Base-by-base conservation (phyloP, 495 filamentous ascomycete species). In the Aspergillus incahuasiensis region DNA sequence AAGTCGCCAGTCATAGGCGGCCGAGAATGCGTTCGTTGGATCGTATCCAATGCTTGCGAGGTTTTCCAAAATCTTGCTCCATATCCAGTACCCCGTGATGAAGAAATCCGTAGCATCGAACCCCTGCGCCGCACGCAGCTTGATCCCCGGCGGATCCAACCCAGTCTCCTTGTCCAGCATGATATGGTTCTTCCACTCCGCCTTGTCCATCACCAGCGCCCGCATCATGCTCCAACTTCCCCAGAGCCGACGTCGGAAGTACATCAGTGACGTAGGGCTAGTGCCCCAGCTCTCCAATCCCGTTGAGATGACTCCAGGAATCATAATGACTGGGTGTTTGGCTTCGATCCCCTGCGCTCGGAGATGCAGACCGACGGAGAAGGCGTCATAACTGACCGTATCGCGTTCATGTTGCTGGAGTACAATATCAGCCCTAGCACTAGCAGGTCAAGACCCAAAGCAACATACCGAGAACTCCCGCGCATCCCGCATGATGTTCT, bases 191-290 rank as follows among this genome's bases (percentile, higher is more conserved):
- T 96, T 97, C 94, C 94, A 98, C 49, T 79, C 80, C 40, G 92
- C 84, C 71, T 96, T 96, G 65, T 98, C 94, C 61, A 92, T 73
- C 9, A 98, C 89, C 66, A 98, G 75, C 0, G 94, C 92, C 49
- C 86, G 78, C 90, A 98, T 95, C 94, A 98, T 98, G 58, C 78
- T 92, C 94, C 94, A 98, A 62, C 89, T 95, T 22, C 94, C 94
- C 94, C 94, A 98, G 49, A 98, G 71, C 56, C 94, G 74, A 68
- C 92, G 92, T 49, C 94, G 81, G 69, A 97, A 98, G 68, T 97
- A 98, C 48, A 86, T 90, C 7, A 89, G 80, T 16, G 91, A 95
- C 34, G 71, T 70, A 59, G 86, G 83, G 12, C 85, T 84, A 0
- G 92, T 97, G 18, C 95, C 91, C 94, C 94, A 98, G 58, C 88